These are phyloP conservation scores for Rhizopogon salebrosus DNA, from an alignment of 768 basidiomycete genomes.

Conservation along the genomic window DNA sequence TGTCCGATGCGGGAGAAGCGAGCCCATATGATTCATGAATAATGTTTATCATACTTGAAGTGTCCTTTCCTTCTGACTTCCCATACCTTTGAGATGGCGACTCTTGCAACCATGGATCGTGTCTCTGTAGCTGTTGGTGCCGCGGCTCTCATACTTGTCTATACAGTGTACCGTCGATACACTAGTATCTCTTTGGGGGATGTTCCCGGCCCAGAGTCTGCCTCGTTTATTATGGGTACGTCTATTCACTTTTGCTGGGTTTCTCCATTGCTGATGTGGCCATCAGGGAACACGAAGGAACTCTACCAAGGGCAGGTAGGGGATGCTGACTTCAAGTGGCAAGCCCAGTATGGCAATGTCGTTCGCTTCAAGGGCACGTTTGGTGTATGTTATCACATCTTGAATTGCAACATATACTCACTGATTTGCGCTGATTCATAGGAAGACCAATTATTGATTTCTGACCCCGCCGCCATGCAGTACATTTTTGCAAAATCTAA, in stretches of 20 bases:
- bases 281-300: conserved; percentile 9
- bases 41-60: not conserved
- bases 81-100: not conserved
- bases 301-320: conserved; percentile 10
- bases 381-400: conserved; percentile 2
- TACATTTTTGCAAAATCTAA: conserved; percentile 1
- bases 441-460: conserved; percentile 3
- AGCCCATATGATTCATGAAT: too few relatives aligned
- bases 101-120: conserved; percentile 9
- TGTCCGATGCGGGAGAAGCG: conserved; percentile 5
- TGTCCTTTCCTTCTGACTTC: not conserved
- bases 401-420: not conserved
- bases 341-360: conserved; percentile 9
- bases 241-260: not conserved
- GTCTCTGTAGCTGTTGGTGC: not conserved
- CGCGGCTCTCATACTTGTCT: conserved; percentile 3
- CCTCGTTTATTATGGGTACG: conserved; percentile 6
- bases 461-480: conserved; percentile 3
- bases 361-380: conserved; percentile 12
- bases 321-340: conserved; percentile 15
- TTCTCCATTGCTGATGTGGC: not conserved
- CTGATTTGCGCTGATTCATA: not conserved
- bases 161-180: too few relatives aligned
- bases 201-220: conserved; percentile 2
- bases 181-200: not conserved